These are phyloP conservation scores for Stemphylium vesicarium DNA, from an alignment of 2,329 filamentous ascomycete genomes.

Conservation along the genomic window DNA sequence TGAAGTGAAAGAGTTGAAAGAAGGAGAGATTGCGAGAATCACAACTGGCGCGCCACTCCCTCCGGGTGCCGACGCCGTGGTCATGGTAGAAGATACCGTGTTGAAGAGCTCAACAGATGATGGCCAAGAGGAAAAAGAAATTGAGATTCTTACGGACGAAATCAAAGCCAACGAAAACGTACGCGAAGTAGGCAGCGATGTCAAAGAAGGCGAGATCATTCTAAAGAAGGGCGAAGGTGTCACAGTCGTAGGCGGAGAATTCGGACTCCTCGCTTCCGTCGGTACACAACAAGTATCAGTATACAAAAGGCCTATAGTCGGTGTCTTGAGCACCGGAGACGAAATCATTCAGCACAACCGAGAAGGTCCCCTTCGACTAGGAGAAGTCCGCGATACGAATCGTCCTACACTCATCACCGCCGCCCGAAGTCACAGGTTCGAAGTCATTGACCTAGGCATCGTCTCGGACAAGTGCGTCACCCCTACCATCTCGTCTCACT, in stretches of 20 bases:
- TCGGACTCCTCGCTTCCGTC: conserved; percentile 86
- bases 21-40: conserved; percentile 83
- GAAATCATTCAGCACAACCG: conserved; percentile 82
- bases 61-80: conserved; percentile 84
- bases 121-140: conserved; percentile 80
- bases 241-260: conserved; percentile 85
- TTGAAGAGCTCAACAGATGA: conserved; percentile 78
- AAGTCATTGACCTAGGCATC: conserved; percentile 85
- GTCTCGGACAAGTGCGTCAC: conserved; percentile 67
- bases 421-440: conserved; percentile 74
- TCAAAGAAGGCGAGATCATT: conserved; percentile 71
- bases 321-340: conserved; percentile 91
- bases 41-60: conserved; percentile 94
- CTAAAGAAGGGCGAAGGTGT: conserved; percentile 81
- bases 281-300: conserved; percentile 74
- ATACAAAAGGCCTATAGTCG: conserved; percentile 78
- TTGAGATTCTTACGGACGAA: conserved; percentile 82
- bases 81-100: conserved; percentile 95
- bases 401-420: conserved; percentile 85
- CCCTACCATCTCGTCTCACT: not conserved
- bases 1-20: conserved; percentile 67
- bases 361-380: conserved; percentile 68
- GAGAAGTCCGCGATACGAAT: conserved; percentile 94
- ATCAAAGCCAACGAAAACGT: conserved; percentile 85
- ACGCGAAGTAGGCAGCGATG: conserved; percentile 88